phyloP scores from a whole-genome alignment of 352 stramenopile genomes.

The Globisporangium ultimum region DNA sequence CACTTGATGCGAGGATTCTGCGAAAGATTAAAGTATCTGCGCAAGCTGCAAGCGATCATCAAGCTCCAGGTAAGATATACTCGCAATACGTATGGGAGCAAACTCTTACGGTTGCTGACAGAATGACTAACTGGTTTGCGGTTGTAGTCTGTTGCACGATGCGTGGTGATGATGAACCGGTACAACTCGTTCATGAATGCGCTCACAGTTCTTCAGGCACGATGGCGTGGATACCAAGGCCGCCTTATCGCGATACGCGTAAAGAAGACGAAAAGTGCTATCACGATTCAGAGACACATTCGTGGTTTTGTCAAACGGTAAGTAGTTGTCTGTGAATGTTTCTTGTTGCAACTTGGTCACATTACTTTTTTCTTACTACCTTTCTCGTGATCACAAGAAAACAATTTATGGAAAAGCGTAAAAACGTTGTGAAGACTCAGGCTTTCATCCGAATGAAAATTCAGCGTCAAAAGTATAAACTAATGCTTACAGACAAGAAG shows the following conservation, averaged over 20 bases:
- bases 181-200: slow-evolving; percentile 63
- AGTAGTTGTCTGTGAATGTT: neutral
- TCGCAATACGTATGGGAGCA: neutral
- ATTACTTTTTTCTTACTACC: slow-evolving; percentile 1
- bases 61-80: slow-evolving; percentile 57
- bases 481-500: slow-evolving; percentile 46
- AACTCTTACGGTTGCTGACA: neutral
- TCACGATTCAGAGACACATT: slow-evolving; percentile 65
- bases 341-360: neutral
- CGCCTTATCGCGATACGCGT: slow-evolving; percentile 45
- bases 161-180: slow-evolving; percentile 69
- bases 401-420: slow-evolving; percentile 48
- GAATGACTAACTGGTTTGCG: slow-evolving; percentile 7
- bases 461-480: slow-evolving; percentile 50
- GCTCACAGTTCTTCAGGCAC: slow-evolving; percentile 61
- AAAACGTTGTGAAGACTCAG: slow-evolving; percentile 55
- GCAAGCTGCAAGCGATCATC: slow-evolving; percentile 64
- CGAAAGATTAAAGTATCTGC: slow-evolving; percentile 54
- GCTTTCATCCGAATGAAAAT: slow-evolving; percentile 65
- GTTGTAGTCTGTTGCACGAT: slow-evolving; percentile 72
- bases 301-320: slow-evolving; percentile 63
- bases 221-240: slow-evolving; percentile 71
- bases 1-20: slow-evolving; percentile 72
- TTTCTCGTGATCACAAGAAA: slow-evolving; percentile 25
- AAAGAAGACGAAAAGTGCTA: slow-evolving; percentile 54